Conservation (phyloP, 495 filamentous ascomycete species). For the Penicillium ochrochloron region DNA sequence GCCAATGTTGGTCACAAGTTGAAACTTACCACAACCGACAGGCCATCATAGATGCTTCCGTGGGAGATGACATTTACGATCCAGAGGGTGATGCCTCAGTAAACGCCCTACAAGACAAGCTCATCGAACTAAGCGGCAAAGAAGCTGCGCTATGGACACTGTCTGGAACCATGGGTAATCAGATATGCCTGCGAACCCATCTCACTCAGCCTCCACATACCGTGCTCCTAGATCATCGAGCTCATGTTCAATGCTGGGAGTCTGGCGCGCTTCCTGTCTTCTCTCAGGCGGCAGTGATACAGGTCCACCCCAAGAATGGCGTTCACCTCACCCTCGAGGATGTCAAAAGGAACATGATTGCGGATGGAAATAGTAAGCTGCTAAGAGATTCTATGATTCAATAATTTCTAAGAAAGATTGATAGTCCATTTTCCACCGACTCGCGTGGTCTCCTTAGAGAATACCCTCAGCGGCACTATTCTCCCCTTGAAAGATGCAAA, state of each 20-base stretch:
- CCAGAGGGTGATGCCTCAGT: background rate
- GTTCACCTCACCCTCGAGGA: conserved; percentile 1
- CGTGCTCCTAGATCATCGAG: background rate
- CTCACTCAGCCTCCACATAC: background rate
- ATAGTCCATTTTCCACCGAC: conserved; percentile 1
- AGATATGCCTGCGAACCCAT: conserved; percentile 2
- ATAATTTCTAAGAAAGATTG: background rate
- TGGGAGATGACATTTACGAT: conserved; percentile 5
- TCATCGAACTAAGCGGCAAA: conserved; percentile 1
- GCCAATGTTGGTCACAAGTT: no score
- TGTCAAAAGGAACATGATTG: background rate
- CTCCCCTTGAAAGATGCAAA: conserved; percentile 1
- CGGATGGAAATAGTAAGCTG: background rate
- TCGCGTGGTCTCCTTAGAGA: background rate
- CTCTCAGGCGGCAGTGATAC: background rate
- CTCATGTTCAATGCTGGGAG: background rate
- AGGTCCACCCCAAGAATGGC: background rate
- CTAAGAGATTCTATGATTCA: background rate
- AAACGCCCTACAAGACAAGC: background rate
- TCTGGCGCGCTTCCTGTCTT: background rate
- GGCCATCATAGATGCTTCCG: conserved; percentile 2
- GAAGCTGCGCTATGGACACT: background rate
- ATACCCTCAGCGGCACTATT: background rate
- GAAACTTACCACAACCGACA: background rate
- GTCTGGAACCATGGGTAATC: conserved; percentile 3